Evolutionary conservation across 208 protist species (phyloP).

Genomic region (Leishmania guyanensis): DNA sequence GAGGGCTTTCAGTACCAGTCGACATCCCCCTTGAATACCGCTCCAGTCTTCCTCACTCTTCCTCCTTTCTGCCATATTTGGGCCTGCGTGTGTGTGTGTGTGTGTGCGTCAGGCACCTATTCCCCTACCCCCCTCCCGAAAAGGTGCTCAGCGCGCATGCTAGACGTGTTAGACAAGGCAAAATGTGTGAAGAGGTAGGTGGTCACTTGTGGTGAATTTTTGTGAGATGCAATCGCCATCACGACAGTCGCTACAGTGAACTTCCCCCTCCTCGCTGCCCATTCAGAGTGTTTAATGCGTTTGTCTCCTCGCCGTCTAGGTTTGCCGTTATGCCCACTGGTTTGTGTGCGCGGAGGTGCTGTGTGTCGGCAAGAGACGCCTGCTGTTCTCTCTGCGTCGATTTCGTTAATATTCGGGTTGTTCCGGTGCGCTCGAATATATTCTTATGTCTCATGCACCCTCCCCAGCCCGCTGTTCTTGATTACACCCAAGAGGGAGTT

Average conservation of each 20-base stretch:
- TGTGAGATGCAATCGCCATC: neutral
- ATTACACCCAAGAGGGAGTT: no score
- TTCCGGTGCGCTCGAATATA: no score
- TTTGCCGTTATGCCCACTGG: neutral
- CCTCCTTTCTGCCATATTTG: neutral
- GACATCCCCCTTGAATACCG: neutral
- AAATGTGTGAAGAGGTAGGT: neutral
- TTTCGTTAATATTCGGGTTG: no score
- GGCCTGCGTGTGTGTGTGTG: neutral
- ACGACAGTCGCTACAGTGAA: neutral
- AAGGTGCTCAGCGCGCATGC: neutral
- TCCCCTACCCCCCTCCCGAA: neutral
- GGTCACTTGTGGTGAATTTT: neutral
- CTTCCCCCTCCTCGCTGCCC: neutral
- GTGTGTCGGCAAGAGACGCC: no score
- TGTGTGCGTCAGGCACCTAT: neutral
- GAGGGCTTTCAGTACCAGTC: neutral
- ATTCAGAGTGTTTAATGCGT: neutral
- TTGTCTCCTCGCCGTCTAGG: neutral
- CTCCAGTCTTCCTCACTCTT: neutral
- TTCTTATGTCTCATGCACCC: no score
- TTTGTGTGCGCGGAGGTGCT: neutral
- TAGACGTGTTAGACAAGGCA: neutral
- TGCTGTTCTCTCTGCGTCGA: no score
- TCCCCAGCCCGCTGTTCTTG: no score